These are phyloP conservation scores for Tylopilus balloui DNA, from an alignment of 768 basidiomycete species.

Conservation along the genomic window DNA sequence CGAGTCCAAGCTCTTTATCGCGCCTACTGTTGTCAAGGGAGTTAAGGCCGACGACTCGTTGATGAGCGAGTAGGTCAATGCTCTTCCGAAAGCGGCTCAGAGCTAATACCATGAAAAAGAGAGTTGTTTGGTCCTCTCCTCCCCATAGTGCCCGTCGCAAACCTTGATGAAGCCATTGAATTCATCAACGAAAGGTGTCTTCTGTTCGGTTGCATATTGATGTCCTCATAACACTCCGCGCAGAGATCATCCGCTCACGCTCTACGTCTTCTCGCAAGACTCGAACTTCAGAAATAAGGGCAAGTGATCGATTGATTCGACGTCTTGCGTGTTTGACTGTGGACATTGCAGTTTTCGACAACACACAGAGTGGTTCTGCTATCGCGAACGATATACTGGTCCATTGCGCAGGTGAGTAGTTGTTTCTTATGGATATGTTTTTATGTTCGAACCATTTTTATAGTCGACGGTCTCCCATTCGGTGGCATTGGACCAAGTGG, in stretches of 20 bases:
- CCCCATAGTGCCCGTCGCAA: slow-evolving; percentile 67
- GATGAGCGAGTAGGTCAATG: slow-evolving; percentile 62
- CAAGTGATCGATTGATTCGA: slow-evolving; percentile 19
- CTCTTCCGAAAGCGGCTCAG: neutral
- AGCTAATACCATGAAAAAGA: slow-evolving; percentile 33
- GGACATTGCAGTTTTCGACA: slow-evolving; percentile 50
- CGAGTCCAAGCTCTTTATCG: slow-evolving; percentile 55
- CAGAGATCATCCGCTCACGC: slow-evolving; percentile 68
- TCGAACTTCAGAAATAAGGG: slow-evolving; percentile 57
- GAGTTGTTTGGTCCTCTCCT: slow-evolving; percentile 85
- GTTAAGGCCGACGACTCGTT: slow-evolving; percentile 61
- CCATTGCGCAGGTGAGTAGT: slow-evolving; percentile 48
- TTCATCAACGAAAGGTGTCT: slow-evolving; percentile 58
- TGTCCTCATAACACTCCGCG: neutral
- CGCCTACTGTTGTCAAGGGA: slow-evolving; percentile 67
- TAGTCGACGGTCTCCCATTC: slow-evolving; percentile 64
- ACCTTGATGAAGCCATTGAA: slow-evolving; percentile 65
- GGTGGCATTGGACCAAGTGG: slow-evolving; percentile 73
- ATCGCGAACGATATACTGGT: slow-evolving; percentile 67
- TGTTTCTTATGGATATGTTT: neutral
- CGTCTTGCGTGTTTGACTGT: neutral
- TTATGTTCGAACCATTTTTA: neutral
- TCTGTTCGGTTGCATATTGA: neutral
- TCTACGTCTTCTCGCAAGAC: slow-evolving; percentile 74
- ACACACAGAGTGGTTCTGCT: slow-evolving; percentile 67